Evolutionary conservation across 1,139 yeast genomes (phyloP).

Genomic region (Wickerhamiella infanticola): DNA sequence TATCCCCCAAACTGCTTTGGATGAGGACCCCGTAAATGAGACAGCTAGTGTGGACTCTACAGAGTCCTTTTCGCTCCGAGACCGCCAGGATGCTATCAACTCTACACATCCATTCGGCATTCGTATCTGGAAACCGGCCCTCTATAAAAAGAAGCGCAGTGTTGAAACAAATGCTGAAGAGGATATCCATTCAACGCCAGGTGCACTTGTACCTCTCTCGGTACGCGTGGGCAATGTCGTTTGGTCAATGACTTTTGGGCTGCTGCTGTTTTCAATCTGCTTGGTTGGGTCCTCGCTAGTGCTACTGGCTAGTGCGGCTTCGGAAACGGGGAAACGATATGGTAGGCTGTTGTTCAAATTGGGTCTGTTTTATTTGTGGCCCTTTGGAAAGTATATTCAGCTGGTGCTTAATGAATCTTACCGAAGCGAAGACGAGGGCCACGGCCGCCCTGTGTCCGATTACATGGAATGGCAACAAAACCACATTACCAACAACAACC

Average conservation of each 20-base stretch:
- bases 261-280: slow-evolving; percentile 41
- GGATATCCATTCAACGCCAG: slow-evolving; percentile 68
- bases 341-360: slow-evolving; percentile 45
- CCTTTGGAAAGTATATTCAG: slow-evolving; percentile 83
- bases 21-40: slow-evolving; percentile 25
- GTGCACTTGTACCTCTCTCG: slow-evolving; percentile 38
- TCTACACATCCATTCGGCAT: slow-evolving; percentile 97
- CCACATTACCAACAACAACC: slow-evolving; percentile 26
- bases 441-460: slow-evolving; percentile 73
- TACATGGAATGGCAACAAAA: slow-evolving; percentile 82
- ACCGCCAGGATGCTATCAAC: slow-evolving; percentile 90
- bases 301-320: slow-evolving; percentile 19
- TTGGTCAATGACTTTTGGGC: slow-evolving; percentile 65
- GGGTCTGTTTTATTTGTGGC: slow-evolving; percentile 59
- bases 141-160: slow-evolving; percentile 81
- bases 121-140: slow-evolving; percentile 95
- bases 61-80: slow-evolving; percentile 79
- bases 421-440: slow-evolving; percentile 72
- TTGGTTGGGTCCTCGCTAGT: slow-evolving; percentile 31
- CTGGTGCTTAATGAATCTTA: slow-evolving; percentile 67
- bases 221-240: slow-evolving; percentile 58
- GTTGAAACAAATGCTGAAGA: slow-evolving; percentile 86
- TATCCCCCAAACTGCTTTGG: slow-evolving; percentile 14
- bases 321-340: slow-evolving; percentile 36
- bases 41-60: slow-evolving; percentile 36